Conservation (phyloP, 108 stramenopile species). For the Fistulifera solaris region DNA sequence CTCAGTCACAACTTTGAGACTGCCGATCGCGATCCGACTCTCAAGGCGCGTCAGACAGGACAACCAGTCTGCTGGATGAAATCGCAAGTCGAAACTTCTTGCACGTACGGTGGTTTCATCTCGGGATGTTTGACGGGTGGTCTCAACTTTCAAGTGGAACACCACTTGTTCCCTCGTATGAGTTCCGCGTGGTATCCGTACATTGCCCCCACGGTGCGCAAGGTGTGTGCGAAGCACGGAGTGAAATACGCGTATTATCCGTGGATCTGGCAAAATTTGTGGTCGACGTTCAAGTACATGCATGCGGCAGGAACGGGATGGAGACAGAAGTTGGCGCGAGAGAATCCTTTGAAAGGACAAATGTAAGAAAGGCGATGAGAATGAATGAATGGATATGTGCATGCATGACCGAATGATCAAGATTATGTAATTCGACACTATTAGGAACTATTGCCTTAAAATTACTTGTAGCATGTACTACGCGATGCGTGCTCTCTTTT, state of each 20-base stretch:
- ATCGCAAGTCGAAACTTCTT: conserved; percentile 82
- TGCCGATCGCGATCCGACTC: conserved; percentile 73
- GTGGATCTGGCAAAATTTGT: conserved; percentile 70
- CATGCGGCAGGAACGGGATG: conserved; percentile 75
- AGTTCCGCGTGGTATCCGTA: conserved; percentile 90
- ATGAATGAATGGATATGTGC: too few species aligned
- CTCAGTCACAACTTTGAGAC: conserved; percentile 92
- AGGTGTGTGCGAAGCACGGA: conserved; percentile 86
- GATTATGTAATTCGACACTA: too few species aligned
- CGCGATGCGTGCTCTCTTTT: too few species aligned
- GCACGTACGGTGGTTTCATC: conserved; percentile 82
- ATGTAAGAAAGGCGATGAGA: conserved; percentile 6
- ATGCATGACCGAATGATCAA: too few species aligned
- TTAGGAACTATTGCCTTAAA: too few species aligned
- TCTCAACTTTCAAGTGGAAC: conserved; percentile 92
- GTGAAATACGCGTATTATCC: conserved; percentile 88
- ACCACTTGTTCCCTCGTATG: conserved; percentile 92
- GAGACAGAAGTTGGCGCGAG: conserved; percentile 10
- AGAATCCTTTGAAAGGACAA: conserved; percentile 43
- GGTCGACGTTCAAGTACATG: conserved; percentile 72
- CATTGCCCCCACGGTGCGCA: conserved; percentile 93
- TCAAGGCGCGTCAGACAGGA: conserved; percentile 30
- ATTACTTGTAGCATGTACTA: too few species aligned
- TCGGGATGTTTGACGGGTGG: conserved; percentile 83
- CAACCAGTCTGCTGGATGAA: conserved; percentile 86